Evolutionary conservation across 2,329 filamentous ascomycete species (phyloP).

Genomic region (Verticillium dahliae): DNA sequence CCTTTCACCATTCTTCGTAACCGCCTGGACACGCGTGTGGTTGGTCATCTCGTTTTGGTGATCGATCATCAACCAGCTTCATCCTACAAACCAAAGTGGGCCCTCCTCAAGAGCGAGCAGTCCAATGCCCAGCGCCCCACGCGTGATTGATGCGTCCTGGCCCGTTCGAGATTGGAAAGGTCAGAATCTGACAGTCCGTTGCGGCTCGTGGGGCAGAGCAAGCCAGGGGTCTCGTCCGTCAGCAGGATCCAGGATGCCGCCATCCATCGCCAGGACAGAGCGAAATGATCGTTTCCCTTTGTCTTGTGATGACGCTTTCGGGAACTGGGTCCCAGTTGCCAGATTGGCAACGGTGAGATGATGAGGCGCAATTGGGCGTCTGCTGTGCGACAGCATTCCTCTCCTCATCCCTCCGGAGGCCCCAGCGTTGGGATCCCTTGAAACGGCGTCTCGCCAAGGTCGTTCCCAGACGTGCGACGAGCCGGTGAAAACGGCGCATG

Average conservation of each 20-base stretch:
- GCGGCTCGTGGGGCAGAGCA: background rate
- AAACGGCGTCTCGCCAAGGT: too few species aligned
- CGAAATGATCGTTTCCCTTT: background rate
- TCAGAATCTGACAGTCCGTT: background rate
- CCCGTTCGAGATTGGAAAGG: background rate
- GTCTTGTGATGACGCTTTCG: background rate
- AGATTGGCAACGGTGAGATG: background rate
- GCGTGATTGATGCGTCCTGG: background rate
- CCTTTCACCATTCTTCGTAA: background rate
- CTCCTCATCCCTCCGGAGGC: background rate
- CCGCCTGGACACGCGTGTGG: too few species aligned
- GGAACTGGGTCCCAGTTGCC: background rate
- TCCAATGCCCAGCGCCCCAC: background rate
- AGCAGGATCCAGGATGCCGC: too few species aligned
- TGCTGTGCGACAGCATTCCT: background rate
- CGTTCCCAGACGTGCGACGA: too few species aligned
- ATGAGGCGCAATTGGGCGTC: background rate
- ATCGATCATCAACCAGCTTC: background rate
- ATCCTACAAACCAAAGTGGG: background rate
- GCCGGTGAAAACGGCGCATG: too few species aligned
- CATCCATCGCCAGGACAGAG: background rate
- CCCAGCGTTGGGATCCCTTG: background rate
- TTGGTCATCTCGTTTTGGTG: background rate
- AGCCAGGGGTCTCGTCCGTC: background rate
- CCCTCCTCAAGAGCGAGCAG: background rate